These are phyloP conservation scores for Narthecium ossifragum DNA, from an alignment of 106 monocot species.

Conservation along the genomic window DNA sequence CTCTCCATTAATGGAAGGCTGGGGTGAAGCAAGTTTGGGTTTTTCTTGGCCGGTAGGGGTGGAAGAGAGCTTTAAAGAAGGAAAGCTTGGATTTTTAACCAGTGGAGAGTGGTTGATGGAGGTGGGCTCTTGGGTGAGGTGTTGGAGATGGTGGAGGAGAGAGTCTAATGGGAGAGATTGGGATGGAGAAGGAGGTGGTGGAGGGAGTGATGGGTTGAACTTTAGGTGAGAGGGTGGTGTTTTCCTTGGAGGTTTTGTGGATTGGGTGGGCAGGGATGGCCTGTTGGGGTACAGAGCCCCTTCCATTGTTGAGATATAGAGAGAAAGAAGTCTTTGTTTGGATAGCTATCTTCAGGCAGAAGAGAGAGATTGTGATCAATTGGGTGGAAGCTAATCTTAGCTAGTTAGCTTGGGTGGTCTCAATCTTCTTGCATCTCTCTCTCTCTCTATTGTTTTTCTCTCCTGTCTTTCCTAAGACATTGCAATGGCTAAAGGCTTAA, in stretches of 20 bases:
- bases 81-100: conserved; percentile 9
- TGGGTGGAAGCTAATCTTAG: no score
- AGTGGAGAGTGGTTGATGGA: no score
- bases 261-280: conserved; percentile 39
- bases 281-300: conserved; percentile 47
- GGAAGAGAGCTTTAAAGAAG: neutral
- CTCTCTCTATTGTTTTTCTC: no score
- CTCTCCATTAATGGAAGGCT: neutral
- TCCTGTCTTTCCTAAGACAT: no score
- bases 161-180: conserved; percentile 52
- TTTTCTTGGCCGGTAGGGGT: neutral
- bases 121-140: conserved; percentile 3
- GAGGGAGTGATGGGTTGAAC: conserved; percentile 53
- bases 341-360: no score
- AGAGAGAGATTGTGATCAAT: no score
- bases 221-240: conserved; percentile 24
- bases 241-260: conserved; percentile 23
- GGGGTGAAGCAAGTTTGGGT: neutral
- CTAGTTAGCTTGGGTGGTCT: no score
- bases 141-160: conserved; percentile 62
- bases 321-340: no score
- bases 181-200: conserved; percentile 41
- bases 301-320: conserved; percentile 34
- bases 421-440: no score
- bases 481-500: no score